These are phyloP conservation scores for Stemphylium lycopersici DNA, from an alignment of 2,329 filamentous ascomycete species.

Conservation along the genomic window DNA sequence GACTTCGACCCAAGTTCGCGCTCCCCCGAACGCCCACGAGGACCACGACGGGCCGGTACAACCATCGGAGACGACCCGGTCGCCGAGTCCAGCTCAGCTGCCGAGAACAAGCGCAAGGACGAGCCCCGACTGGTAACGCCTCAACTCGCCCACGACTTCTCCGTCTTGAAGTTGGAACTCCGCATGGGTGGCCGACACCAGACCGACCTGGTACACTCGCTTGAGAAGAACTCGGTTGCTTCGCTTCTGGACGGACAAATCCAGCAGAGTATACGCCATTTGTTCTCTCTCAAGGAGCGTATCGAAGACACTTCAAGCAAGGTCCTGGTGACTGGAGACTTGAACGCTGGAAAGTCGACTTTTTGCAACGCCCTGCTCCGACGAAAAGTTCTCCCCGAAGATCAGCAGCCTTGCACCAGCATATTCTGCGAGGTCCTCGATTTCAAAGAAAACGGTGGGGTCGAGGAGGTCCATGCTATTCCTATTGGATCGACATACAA, in stretches of 20 bases:
- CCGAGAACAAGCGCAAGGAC: constrained; percentile 64
- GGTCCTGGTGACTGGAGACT: constrained; percentile 90
- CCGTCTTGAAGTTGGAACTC: constrained; percentile 90
- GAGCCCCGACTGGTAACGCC: constrained; percentile 88
- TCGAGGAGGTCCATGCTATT: constrained; percentile 96
- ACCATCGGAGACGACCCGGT: constrained; percentile 63
- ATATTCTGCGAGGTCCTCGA: constrained; percentile 98
- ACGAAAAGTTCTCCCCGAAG: constrained; percentile 90
- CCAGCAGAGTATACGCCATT: constrained; percentile 87
- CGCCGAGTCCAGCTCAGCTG: constrained; percentile 75
- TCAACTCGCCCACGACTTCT: constrained; percentile 95
- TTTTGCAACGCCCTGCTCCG: constrained; percentile 97
- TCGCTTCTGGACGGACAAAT: constrained; percentile 93
- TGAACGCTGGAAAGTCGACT: constrained; percentile 97
- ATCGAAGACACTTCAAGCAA: constrained; percentile 99
- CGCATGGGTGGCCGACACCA: constrained; percentile 88
- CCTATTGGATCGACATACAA: constrained; percentile 81
- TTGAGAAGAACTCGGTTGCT: constrained; percentile 91
- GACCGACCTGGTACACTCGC: constrained; percentile 87
- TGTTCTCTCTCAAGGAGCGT: constrained; percentile 83
- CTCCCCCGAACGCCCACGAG: constrained; percentile 55
- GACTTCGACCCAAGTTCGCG: constrained; percentile 52
- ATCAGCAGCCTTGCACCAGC: constrained; percentile 96
- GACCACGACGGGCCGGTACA: constrained; percentile 73
- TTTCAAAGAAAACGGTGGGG: constrained; percentile 82